These are phyloP conservation scores for Ganoderma sinense DNA, from an alignment of 1,284 basidiomycete genomes.

Conservation along the genomic window DNA sequence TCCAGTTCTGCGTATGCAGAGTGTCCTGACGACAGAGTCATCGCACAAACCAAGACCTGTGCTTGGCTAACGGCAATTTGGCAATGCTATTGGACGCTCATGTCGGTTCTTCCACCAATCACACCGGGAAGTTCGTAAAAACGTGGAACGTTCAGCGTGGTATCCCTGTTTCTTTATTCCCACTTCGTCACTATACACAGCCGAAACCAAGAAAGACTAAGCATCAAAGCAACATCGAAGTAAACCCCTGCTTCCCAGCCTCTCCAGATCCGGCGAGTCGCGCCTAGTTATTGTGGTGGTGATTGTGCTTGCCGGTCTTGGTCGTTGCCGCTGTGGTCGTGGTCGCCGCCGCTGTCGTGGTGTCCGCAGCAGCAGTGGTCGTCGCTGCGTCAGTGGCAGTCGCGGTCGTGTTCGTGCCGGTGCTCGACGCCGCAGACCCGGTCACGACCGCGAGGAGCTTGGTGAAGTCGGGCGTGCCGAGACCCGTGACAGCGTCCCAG, in stretches of 20 bases:
- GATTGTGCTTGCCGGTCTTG: neutral
- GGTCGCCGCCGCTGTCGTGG: neutral
- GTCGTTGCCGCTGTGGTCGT: neutral
- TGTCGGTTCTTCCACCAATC: neutral
- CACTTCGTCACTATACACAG: constrained; percentile 22
- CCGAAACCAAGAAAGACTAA: constrained; percentile 57
- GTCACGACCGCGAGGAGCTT: constrained; percentile 31
- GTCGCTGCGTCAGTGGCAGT: neutral
- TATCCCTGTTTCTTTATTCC: constrained; percentile 1
- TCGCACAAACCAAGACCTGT: neutral
- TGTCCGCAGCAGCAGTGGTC: constrained; percentile 1
- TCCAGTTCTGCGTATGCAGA: neutral
- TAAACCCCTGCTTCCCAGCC: neutral
- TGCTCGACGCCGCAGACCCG: constrained; percentile 16
- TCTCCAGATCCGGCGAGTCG: neutral
- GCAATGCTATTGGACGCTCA: too few species aligned
- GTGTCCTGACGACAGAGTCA: neutral
- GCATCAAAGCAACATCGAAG: constrained; percentile 38
- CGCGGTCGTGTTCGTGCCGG: constrained; percentile 3
- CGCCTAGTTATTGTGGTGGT: constrained; percentile 1
- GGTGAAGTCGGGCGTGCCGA: constrained; percentile 42
- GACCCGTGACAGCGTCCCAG: constrained; percentile 53
- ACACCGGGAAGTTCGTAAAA: neutral
- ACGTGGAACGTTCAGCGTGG: constrained; percentile 2
- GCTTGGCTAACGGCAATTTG: too few species aligned